A percentile compares a stretch with the other conserved stretches of the same genome.
phyloP scores from a whole-genome alignment of 2,329 filamentous ascomycete genomes.

The Ceratocystiopsis brevicomis region DNA sequence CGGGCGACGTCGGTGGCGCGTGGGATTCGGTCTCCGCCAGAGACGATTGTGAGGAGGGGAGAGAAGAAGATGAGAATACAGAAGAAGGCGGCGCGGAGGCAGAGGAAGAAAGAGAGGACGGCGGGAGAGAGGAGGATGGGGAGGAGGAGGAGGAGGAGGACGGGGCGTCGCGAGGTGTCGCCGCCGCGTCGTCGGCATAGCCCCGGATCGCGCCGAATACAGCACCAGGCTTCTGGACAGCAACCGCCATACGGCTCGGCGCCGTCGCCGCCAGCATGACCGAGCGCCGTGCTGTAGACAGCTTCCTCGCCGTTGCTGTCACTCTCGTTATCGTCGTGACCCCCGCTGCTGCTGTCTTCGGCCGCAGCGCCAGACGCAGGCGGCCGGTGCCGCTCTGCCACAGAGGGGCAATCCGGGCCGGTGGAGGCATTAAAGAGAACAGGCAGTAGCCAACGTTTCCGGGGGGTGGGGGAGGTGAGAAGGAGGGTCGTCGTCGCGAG shows the following conservation, averaged over 20 bases:
- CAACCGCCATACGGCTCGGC: background rate
- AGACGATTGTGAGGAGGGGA: background rate
- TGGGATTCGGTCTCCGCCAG: background rate
- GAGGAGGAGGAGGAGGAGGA: too few species aligned
- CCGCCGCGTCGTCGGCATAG: slow-evolving; percentile 12
- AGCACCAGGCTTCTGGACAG: background rate
- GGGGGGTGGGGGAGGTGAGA: too few species aligned
- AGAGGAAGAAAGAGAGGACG: too few species aligned
- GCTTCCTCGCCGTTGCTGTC: background rate
- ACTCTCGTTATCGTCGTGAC: background rate
- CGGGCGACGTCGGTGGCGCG: slow-evolving; percentile 14
- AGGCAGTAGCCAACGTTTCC: background rate
- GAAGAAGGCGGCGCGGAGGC: background rate
- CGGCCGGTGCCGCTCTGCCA: too few species aligned
- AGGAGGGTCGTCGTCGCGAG: too few species aligned
- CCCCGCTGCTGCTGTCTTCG: slow-evolving; percentile 2
- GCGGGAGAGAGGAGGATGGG: too few species aligned
- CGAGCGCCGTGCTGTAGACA: background rate
- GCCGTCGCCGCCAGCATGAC: background rate
- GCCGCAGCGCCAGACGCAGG: background rate
- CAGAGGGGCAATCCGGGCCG: too few species aligned
- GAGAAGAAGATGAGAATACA: background rate
- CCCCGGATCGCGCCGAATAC: slow-evolving; percentile 10
- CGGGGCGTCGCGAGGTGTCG: background rate
- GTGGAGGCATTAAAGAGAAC: too few species aligned